Evolutionary conservation across 106 monocot species (phyloP).

Genomic region (Iris macrosiphon): DNA sequence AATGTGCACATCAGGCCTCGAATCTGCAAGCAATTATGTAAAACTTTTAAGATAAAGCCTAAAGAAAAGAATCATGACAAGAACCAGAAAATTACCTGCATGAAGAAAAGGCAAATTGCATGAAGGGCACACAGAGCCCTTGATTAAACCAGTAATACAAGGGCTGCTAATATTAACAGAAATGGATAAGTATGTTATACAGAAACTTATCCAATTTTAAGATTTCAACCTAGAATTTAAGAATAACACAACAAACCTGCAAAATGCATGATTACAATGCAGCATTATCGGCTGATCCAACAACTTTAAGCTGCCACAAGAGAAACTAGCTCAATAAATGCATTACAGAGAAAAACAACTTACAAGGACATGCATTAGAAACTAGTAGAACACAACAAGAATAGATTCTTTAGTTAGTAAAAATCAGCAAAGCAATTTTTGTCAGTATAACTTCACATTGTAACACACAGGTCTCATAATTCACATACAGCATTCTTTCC

Average conservation of each 20-base stretch:
- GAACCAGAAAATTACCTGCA: slow-evolving; percentile 42
- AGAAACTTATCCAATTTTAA: background rate
- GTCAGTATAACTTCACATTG: background rate
- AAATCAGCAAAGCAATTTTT: background rate
- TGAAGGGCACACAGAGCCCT: slow-evolving; percentile 31
- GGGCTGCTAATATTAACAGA: slow-evolving; percentile 28
- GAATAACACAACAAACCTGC: slow-evolving; percentile 16
- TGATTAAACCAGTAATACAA: slow-evolving; percentile 31
- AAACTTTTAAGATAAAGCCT: slow-evolving; percentile 1
- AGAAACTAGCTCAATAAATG: background rate
- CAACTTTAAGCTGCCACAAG: slow-evolving; percentile 19
- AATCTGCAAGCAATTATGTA: slow-evolving; percentile 30
- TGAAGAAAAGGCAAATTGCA: slow-evolving; percentile 39
- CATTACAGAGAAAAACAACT: background rate
- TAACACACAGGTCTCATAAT: too few species aligned
- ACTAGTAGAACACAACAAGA: too few species aligned
- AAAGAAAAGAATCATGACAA: background rate
- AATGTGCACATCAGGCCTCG: slow-evolving; percentile 50
- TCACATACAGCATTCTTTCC: too few species aligned
- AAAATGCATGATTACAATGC: slow-evolving; percentile 21
- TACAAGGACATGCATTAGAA: background rate
- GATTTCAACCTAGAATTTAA: background rate
- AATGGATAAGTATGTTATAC: background rate
- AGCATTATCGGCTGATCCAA: slow-evolving; percentile 18
- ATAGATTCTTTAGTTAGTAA: too few species aligned